Evolutionary conservation across 352 stramenopile species (phyloP).

Genomic region (Phytophthora colocasiae): DNA sequence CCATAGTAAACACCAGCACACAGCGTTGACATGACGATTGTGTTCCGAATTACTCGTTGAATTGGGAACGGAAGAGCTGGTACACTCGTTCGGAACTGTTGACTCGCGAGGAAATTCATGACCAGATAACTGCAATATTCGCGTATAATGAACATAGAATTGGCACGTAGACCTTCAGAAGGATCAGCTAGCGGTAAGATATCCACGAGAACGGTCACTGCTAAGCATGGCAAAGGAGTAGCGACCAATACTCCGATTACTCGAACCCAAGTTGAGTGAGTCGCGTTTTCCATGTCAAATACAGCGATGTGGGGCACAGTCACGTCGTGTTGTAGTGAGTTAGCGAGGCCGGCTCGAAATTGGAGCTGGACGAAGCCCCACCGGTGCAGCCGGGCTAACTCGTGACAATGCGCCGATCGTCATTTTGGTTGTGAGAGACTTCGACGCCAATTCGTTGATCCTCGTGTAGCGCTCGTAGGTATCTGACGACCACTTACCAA

Average conservation of each 20-base stretch:
- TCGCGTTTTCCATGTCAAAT: not conserved
- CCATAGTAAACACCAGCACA: conserved; percentile 9
- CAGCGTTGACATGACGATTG: conserved; percentile 5
- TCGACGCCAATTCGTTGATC: too few species aligned
- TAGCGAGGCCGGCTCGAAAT: too few species aligned
- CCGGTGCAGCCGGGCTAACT: too few species aligned
- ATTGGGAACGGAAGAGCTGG: conserved; percentile 20
- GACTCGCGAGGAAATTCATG: conserved; percentile 19
- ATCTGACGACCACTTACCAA: too few species aligned
- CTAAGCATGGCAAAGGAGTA: conserved; percentile 29
- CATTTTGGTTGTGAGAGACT: too few species aligned
- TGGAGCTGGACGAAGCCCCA: too few species aligned
- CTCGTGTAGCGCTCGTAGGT: too few species aligned
- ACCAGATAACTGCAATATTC: conserved; percentile 28
- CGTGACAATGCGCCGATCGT: too few species aligned
- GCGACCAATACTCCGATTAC: not conserved
- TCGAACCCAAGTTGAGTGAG: conserved; percentile 8
- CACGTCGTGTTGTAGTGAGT: too few species aligned
- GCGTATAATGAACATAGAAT: conserved; percentile 29
- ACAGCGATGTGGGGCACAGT: too few species aligned
- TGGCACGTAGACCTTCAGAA: conserved; percentile 14
- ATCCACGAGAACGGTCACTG: conserved; percentile 31
- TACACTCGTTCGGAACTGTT: conserved; percentile 33
- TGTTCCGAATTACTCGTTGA: conserved; percentile 11
- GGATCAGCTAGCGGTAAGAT: conserved; percentile 22